Evolutionary conservation across 2,329 filamentous ascomycete species (phyloP).

Genomic region (Cladosporium sp.): DNA sequence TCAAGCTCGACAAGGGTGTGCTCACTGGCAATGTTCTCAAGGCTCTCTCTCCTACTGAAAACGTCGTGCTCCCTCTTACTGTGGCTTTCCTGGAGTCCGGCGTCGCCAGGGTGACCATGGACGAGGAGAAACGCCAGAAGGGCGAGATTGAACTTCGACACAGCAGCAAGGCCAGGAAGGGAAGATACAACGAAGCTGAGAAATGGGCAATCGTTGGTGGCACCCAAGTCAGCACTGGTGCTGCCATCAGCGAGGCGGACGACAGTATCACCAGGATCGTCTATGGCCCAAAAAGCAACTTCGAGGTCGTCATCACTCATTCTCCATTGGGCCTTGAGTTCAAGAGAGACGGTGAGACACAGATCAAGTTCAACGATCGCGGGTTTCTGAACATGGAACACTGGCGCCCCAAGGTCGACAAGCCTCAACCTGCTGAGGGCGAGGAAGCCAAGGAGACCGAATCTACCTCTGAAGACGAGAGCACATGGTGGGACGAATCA

Average conservation of each 20-base stretch:
- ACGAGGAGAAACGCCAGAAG: constrained; percentile 87
- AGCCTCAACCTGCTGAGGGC: constrained; percentile 55
- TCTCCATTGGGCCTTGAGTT: constrained; percentile 85
- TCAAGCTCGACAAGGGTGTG: constrained; percentile 76
- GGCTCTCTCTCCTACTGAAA: constrained; percentile 66
- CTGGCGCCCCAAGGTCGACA: constrained; percentile 84
- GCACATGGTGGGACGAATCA: constrained; percentile 96
- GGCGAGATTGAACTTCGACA: constrained; percentile 86
- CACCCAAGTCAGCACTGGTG: constrained; percentile 68
- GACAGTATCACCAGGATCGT: constrained; percentile 68
- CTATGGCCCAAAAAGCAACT: constrained; percentile 74
- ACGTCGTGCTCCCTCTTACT: constrained; percentile 76
- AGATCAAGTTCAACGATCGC: constrained; percentile 87
- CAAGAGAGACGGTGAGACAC: constrained; percentile 74
- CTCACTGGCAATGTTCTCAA: constrained; percentile 82
- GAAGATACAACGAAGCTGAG: constrained; percentile 89
- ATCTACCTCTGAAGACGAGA: constrained; percentile 64
- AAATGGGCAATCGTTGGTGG: constrained; percentile 86
- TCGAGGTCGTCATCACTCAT: constrained; percentile 81
- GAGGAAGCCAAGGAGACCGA: constrained; percentile 58
- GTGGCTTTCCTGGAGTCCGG: constrained; percentile 89
- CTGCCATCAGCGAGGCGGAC: constrained; percentile 67
- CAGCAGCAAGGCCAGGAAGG: constrained; percentile 79
- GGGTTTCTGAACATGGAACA: constrained; percentile 92
- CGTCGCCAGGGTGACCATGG: constrained; percentile 80